Conservation (phyloP, 164 flowering plant genomes). For the grape (Vitis vinifera) region ASM3070453v1 NC_081808.1:18042501-18043000, state of each 20-base stretch:
- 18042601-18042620: slow-evolving; percentile 52
- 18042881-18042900: background rate
- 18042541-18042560: slow-evolving; percentile 56
- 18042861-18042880: background rate
- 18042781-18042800: background rate
- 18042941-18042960: too few relatives aligned
- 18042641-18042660: slow-evolving; percentile 71
- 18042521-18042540: slow-evolving; percentile 59
- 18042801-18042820: background rate
- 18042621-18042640: slow-evolving; percentile 73
- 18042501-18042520: slow-evolving; percentile 70
- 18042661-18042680: background rate
- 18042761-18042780: background rate
- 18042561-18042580: slow-evolving; percentile 50
- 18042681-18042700: background rate
- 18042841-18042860: background rate
- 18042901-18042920: background rate
- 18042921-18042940: background rate
- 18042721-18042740: background rate
- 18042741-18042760: background rate
- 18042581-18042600: slow-evolving; percentile 52
- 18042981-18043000: background rate
- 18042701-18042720: background rate
- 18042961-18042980: background rate
- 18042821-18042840: background rate